Conservation (phyloP, 805 yeast genomes). For the Candida endomychidarum region DNA sequence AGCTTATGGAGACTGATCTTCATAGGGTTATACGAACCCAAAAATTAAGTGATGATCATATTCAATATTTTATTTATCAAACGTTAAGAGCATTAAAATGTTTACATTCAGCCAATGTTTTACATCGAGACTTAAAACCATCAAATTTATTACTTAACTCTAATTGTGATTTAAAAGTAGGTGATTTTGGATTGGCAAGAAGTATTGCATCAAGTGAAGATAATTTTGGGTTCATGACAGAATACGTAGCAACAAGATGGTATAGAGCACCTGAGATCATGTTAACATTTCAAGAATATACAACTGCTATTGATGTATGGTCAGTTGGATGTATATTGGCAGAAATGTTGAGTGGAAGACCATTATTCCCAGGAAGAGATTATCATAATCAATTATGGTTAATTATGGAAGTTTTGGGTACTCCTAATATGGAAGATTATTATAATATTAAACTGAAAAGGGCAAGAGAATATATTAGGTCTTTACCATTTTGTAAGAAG, state of each 20-base stretch:
- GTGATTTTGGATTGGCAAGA: conserved; percentile 92
- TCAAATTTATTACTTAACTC: conserved; percentile 82
- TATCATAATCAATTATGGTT: conserved; percentile 87
- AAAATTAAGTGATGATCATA: conserved; percentile 83
- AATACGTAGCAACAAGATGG: conserved; percentile 97
- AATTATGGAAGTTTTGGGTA: conserved; percentile 82
- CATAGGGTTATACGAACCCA: conserved; percentile 83
- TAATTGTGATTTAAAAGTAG: conserved; percentile 89
- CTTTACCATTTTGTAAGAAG: conserved; percentile 70
- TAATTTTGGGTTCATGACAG: conserved; percentile 85
- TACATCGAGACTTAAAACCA: conserved; percentile 92
- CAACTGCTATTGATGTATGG: conserved; percentile 96
- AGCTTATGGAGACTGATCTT: conserved; percentile 84
- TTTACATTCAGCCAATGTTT: conserved; percentile 88
- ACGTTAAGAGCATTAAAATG: conserved; percentile 87
- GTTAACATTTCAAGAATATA: conserved; percentile 90
- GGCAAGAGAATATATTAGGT: conserved; percentile 83
- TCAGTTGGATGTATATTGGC: conserved; percentile 95
- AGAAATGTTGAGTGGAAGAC: conserved; percentile 81
- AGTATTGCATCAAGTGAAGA: conserved; percentile 61
- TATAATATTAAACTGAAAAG: conserved; percentile 72
- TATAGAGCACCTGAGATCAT: conserved; percentile 97
- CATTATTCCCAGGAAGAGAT: conserved; percentile 91
- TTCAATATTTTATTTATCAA: conserved; percentile 91
- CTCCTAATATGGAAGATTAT: conserved; percentile 81